phyloP scores from a whole-genome alignment of 2,329 filamentous ascomycete species.

The Trichophyton mentagrophytes region DNA sequence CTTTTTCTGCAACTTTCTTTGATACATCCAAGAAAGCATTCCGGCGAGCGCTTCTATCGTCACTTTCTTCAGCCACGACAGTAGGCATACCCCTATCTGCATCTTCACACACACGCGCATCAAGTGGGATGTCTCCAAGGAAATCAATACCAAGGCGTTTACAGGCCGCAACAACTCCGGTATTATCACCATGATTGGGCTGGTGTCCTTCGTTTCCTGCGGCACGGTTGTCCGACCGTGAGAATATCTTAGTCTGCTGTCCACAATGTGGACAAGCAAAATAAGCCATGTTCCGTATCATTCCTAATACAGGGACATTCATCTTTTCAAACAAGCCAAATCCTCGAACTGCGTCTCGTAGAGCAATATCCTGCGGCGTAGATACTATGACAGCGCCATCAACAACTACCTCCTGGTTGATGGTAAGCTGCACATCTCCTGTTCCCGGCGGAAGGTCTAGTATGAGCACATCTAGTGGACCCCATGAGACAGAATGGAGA shows the following conservation, averaged over 20 bases:
- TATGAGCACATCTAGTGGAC: slow-evolving; percentile 72
- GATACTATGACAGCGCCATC: slow-evolving; percentile 77
- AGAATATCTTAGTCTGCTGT: slow-evolving; percentile 63
- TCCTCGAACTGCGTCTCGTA: slow-evolving; percentile 83
- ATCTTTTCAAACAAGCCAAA: slow-evolving; percentile 88
- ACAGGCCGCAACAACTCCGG: slow-evolving; percentile 57
- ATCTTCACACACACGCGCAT: slow-evolving; percentile 75
- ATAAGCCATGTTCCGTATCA: slow-evolving; percentile 85
- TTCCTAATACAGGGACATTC: slow-evolving; percentile 61
- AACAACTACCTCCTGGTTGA: slow-evolving; percentile 83
- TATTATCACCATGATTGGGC: slow-evolving; percentile 31
- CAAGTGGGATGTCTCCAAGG: slow-evolving; percentile 76
- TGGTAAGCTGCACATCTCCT: slow-evolving; percentile 91
- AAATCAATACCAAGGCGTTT: slow-evolving; percentile 61
- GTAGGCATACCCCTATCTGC: slow-evolving; percentile 80
- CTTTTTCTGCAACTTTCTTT: slow-evolving; percentile 35
- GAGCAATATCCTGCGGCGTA: slow-evolving; percentile 83
- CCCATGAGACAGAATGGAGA: slow-evolving; percentile 91
- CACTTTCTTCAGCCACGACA: slow-evolving; percentile 65
- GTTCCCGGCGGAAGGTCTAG: slow-evolving; percentile 89
- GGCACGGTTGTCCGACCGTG: slow-evolving; percentile 26
- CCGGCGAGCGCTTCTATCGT: slow-evolving; percentile 51
- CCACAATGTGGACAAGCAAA: slow-evolving; percentile 71
- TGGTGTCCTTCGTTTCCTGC: slow-evolving; percentile 10
- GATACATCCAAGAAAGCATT: slow-evolving; percentile 61